These are phyloP conservation scores for Leccinum boreale DNA, from an alignment of 768 basidiomycete species.

Conservation along the genomic window DNA sequence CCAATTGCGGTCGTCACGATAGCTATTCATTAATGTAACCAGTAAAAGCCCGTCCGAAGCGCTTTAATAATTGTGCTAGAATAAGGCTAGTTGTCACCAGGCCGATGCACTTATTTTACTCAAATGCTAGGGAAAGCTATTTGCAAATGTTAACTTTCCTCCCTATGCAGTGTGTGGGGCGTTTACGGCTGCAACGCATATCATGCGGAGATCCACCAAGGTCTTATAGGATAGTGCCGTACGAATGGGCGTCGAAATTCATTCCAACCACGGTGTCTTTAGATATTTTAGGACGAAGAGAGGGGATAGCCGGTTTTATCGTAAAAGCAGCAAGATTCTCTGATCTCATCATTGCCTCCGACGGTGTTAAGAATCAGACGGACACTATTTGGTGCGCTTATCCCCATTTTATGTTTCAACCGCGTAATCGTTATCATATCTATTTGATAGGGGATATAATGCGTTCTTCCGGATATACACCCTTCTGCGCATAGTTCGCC, in stretches of 20 bases:
- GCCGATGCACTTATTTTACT: conserved; percentile 10
- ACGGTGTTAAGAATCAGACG: conserved; percentile 23
- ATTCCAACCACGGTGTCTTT: conserved; percentile 15
- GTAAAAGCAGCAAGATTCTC: conserved; percentile 7
- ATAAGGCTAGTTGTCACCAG: conserved; percentile 19
- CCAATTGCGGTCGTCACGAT: conserved; percentile 17
- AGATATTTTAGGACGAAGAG: conserved; percentile 15
- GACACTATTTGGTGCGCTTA: conserved; percentile 17
- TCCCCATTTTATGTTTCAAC: neutral
- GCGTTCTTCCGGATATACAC: conserved; percentile 21
- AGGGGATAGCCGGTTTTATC: conserved; percentile 15
- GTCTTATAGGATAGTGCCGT: conserved; percentile 19
- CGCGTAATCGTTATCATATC: neutral
- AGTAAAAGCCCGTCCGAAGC: conserved; percentile 7
- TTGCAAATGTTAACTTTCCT: conserved; percentile 14
- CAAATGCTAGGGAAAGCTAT: conserved; percentile 21
- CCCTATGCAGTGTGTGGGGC: conserved; percentile 5
- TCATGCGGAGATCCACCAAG: conserved; percentile 23
- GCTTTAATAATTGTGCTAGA: conserved; percentile 20
- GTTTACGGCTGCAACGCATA: conserved; percentile 26
- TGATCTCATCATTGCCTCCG: conserved; percentile 25
- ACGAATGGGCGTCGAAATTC: conserved; percentile 18
- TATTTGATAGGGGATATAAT: conserved; percentile 14
- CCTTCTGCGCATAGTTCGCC: conserved; percentile 24
- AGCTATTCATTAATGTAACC: conserved; percentile 16